A percentile compares a stretch with the other conserved stretches of the same genome.
phyloP scores from a whole-genome alignment of 257 asterid species.

The Solanum corneliomulleri region DNA sequence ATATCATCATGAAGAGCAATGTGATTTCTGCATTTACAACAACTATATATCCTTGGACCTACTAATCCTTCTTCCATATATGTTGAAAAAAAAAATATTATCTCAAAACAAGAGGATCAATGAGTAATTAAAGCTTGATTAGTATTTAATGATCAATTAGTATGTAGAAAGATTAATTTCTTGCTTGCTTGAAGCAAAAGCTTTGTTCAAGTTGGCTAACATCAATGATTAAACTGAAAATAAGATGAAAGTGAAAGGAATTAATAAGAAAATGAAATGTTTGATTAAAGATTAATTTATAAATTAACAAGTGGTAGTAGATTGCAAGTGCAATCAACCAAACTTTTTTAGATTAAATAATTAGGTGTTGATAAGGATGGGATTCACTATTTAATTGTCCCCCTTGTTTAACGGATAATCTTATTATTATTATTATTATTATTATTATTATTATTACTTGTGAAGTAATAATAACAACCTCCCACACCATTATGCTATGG shows the following conservation, averaged over 20 bases:
- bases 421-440: not conserved
- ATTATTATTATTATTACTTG: not conserved
- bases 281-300: not conserved
- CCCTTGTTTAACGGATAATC: not conserved
- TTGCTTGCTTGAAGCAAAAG: not conserved
- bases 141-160: not conserved
- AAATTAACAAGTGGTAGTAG: not conserved
- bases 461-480: not conserved
- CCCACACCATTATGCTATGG: not conserved
- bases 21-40: conserved; percentile 54
- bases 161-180: not conserved
- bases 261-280: not conserved
- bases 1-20: conserved; percentile 59
- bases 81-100: not conserved
- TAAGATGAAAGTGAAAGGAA: not conserved
- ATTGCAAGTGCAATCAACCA: not conserved
- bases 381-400: not conserved
- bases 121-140: not conserved
- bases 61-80: not conserved
- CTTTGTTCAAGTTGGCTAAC: not conserved
- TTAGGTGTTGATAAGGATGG: not conserved
- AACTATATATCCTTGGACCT: conserved; percentile 44
- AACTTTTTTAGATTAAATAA: not conserved
- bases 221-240: not conserved
- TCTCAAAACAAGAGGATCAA: not conserved